A percentile compares a stretch with the other conserved stretches of the same genome.
These are phyloP conservation scores for Paramecium sexaurelia DNA, from an alignment of 73 alveolate species.

Conservation along the genomic window DNA sequence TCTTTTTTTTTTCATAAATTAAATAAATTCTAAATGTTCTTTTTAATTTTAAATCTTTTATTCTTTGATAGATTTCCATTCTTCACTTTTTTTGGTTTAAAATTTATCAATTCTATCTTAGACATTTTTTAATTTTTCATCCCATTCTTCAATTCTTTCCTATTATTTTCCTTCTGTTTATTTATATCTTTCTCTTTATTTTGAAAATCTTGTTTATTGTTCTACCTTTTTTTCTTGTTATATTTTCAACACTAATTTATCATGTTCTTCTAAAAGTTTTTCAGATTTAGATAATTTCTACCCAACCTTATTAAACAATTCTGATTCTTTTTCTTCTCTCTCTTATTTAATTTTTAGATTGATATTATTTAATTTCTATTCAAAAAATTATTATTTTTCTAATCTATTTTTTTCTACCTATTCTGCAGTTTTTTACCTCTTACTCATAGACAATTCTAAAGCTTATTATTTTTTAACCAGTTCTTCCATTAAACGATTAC, in stretches of 20 bases:
- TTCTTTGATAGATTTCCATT: background rate
- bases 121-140: background rate
- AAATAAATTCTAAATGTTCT: background rate
- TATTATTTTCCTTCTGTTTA: background rate
- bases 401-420: background rate
- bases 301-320: background rate
- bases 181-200: background rate
- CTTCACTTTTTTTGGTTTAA: background rate
- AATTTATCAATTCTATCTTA: background rate
- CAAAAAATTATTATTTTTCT: background rate
- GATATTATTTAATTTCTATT: background rate
- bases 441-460: background rate
- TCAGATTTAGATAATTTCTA: background rate
- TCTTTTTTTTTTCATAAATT: background rate
- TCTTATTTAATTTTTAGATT: background rate
- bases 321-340: background rate
- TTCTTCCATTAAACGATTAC: slow-evolving; percentile 10
- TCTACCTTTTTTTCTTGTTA: background rate
- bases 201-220: background rate
- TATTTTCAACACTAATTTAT: background rate
- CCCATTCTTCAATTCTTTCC: slow-evolving; percentile 23
- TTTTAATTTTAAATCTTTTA: background rate
- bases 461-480: background rate
- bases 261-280: background rate
- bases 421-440: slow-evolving; percentile 4